Base-by-base conservation (phyloP, 495 filamentous ascomycete species). In the Penicillium parvum region DNA sequence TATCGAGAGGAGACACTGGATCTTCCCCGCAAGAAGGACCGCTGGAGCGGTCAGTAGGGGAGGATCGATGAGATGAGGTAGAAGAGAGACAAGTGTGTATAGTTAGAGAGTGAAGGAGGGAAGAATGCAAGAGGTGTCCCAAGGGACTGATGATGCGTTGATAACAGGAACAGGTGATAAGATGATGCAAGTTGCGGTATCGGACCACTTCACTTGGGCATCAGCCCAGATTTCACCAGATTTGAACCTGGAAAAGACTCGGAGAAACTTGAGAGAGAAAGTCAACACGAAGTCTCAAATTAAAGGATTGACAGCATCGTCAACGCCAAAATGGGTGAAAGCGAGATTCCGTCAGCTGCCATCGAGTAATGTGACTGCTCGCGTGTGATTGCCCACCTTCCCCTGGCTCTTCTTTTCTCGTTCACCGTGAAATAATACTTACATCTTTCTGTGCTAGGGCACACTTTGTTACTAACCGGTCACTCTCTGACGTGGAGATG, bases 21-120 rank as follows among this genome's bases (percentile, higher is more conserved):
- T 53, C 53, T 55, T 52, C 52, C 49, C 54, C 52, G 45, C 55
- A 42, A 45, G 42, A 19, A 40, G 30, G 20, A 52, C 41, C 48
- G 40, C 45, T 33, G 32, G 40, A 33, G 45, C 49, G 45, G 45
- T 37, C 26, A 14, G n/a, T 10, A 11, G 10, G 28, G 14, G 21
- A 37, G 16, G 27, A 30, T 8, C 18, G 6, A 7, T 33, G 22
- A 22, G 18, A 14, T 3, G 9, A 27, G 27, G 28, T 10, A 21
- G n/a, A 4, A 22, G 26, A 7, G n/a, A 21, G 10, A 39, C 11
- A 30, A 35, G 8, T 10, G 39, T 12, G 21, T 7, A 10, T 32
- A 16, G 16, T 9, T 19, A 10, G 20, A 15, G 28, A 28, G 12
- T 9, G 7, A 22, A 30, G 40, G 15, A 10, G 15, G 15, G 18